These are phyloP conservation scores for Buxus sempervirens DNA, from an alignment of 164 flowering plant genomes.

Conservation along the genomic window DNA sequence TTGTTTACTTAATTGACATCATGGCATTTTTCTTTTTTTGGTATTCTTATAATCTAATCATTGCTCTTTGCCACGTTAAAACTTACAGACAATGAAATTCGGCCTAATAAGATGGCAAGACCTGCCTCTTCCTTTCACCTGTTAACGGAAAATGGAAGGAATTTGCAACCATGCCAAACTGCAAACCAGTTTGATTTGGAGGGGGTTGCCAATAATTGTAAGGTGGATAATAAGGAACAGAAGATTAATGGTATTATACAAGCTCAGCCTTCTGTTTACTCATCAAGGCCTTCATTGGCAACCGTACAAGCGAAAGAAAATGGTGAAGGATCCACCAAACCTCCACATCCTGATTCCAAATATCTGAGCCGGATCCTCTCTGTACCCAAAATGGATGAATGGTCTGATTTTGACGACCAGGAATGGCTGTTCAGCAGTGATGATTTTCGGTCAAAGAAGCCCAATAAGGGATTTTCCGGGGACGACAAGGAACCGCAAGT, in stretches of 20 bases:
- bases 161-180: constrained; percentile 31
- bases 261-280: constrained; percentile 23
- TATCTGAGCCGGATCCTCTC: constrained; percentile 47
- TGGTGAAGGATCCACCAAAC: constrained; percentile 36
- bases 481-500: constrained; percentile 41
- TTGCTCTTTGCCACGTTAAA: constrained; percentile 12
- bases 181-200: constrained; percentile 19
- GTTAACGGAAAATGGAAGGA: constrained; percentile 43
- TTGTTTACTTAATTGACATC: not conserved
- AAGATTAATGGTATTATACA: constrained; percentile 50
- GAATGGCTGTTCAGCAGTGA: constrained; percentile 54
- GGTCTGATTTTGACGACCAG: constrained; percentile 55
- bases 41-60: constrained; percentile 10
- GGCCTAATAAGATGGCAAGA: constrained; percentile 49
- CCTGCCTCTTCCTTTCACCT: constrained; percentile 33
- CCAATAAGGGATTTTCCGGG: constrained; percentile 20
- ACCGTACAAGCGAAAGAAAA: constrained; percentile 27
- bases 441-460: constrained; percentile 23
- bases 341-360: constrained; percentile 74
- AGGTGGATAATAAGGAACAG: constrained; percentile 37
- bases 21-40: not conserved
- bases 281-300: constrained; percentile 13
- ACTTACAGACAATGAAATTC: constrained; percentile 43
- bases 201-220: constrained; percentile 24
- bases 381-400: constrained; percentile 63